Conservation (phyloP, 2,329 filamentous ascomycete species). For the Diplodia corticola region DNA sequence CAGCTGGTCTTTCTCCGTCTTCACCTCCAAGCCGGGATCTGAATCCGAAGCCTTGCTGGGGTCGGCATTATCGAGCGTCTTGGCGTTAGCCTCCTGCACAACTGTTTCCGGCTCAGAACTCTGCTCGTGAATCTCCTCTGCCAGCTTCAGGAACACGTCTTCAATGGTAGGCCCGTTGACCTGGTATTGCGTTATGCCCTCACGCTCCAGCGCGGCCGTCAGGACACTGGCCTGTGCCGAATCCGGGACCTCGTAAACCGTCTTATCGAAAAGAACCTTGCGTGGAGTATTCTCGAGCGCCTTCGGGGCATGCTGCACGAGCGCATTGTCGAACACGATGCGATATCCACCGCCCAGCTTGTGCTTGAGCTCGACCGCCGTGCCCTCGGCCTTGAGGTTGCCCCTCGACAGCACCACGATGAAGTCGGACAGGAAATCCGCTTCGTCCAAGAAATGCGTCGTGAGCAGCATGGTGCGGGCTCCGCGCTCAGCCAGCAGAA, state of each 20-base stretch:
- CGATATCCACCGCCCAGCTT: conserved; percentile 80
- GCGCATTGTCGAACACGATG: conserved; percentile 49
- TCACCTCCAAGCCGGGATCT: conserved; percentile 31
- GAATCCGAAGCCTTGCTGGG: conserved; percentile 34
- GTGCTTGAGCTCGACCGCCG: conserved; percentile 83
- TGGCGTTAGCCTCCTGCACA: conserved; percentile 26
- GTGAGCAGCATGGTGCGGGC: conserved; percentile 81
- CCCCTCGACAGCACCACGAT: conserved; percentile 88
- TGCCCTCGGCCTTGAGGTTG: conserved; percentile 76
- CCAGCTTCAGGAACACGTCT: conserved; percentile 84
- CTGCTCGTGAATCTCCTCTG: conserved; percentile 64
- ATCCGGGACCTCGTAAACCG: conserved; percentile 69
- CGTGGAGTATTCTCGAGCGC: conserved; percentile 24
- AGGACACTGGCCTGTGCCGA: conserved; percentile 71
- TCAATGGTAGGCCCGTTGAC: conserved; percentile 89
- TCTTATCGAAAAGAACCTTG: conserved; percentile 65
- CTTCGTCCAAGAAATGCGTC: conserved; percentile 92
- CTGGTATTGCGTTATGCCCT: conserved; percentile 73
- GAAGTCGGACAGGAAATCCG: conserved; percentile 83
- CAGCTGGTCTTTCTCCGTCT: conserved; percentile 33
- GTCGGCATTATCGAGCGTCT: conserved; percentile 1
- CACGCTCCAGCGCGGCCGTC: conserved; percentile 66
- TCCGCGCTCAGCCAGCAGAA: conserved; percentile 80
- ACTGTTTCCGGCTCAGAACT: conserved; percentile 29
- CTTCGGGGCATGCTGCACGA: neutral